phyloP scores from a whole-genome alignment of 495 filamentous ascomycete species.

The Hypoxylon fragiforme region DNA sequence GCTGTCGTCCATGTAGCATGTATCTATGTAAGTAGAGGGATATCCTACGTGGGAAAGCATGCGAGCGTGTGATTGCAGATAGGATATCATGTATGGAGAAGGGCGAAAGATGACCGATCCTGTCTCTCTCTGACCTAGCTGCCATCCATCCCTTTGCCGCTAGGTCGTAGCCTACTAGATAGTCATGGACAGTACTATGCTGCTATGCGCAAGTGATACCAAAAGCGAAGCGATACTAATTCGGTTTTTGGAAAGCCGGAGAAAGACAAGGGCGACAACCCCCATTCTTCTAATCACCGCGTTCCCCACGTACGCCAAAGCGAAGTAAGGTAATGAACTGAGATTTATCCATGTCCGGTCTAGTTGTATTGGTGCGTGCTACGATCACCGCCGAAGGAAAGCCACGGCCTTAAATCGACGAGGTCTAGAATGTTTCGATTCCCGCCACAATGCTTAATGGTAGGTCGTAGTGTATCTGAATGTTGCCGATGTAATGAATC shows the following conservation, averaged over 20 bases:
- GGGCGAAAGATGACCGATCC: constrained; percentile 5
- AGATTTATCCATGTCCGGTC: not conserved
- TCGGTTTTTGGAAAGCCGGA: not conserved
- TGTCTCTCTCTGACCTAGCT: not conserved
- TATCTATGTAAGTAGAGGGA: constrained; percentile 9
- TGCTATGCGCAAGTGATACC: no score
- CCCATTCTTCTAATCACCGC: not conserved
- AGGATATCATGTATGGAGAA: not conserved
- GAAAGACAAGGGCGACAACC: not conserved
- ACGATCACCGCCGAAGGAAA: not conserved
- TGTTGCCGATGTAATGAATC: not conserved
- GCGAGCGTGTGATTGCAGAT: constrained; percentile 18
- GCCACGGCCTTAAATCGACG: not conserved
- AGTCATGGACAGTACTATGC: no score
- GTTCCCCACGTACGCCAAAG: not conserved
- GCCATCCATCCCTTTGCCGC: not conserved
- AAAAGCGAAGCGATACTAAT: not conserved
- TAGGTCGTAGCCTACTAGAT: not conserved
- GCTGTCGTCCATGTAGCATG: not conserved
- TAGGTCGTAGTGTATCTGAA: no score
- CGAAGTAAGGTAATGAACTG: not conserved
- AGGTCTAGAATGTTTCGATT: no score
- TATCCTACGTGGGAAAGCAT: constrained; percentile 3
- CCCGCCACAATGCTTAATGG: no score
- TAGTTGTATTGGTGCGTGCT: no score